Conservation (phyloP, 768 basidiomycete species). For the Boletus vinaceobasis region DNA sequence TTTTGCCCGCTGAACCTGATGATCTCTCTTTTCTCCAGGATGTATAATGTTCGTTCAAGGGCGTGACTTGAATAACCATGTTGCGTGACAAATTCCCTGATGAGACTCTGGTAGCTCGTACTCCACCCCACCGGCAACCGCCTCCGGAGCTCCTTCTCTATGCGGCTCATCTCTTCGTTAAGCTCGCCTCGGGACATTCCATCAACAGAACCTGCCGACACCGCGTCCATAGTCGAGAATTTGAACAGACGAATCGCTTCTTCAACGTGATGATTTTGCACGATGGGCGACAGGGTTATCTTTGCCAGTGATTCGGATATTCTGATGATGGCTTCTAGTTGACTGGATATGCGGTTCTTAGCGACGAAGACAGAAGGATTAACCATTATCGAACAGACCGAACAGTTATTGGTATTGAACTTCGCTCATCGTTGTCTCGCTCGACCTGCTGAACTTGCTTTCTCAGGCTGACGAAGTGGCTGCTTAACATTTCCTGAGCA, state of each 20-base stretch:
- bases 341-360: slow-evolving; percentile 38
- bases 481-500: slow-evolving; percentile 93
- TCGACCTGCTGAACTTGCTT: slow-evolving; percentile 96
- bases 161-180: slow-evolving; percentile 88
- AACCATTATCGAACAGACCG: slow-evolving; percentile 54
- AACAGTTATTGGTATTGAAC: slow-evolving; percentile 96
- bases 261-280: slow-evolving; percentile 92
- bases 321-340: slow-evolving; percentile 98
- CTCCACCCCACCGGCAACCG: slow-evolving; percentile 93
- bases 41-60: slow-evolving; percentile 84
- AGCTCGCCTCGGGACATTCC: slow-evolving; percentile 88
- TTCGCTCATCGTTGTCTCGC: slow-evolving; percentile 93
- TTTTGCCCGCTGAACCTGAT: slow-evolving; percentile 67
- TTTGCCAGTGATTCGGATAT: slow-evolving; percentile 98
- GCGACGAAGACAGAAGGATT: not conserved
- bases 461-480: slow-evolving; percentile 89
- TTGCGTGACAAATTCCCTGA: slow-evolving; percentile 89
- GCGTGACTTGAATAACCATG: slow-evolving; percentile 90
- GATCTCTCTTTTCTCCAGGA: slow-evolving; percentile 95
- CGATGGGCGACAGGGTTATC: slow-evolving; percentile 81
- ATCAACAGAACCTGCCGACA: slow-evolving; percentile 89
- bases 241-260: slow-evolving; percentile 98
- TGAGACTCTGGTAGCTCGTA: slow-evolving; percentile 90
- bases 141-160: slow-evolving; percentile 82
- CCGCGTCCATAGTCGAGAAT: slow-evolving; percentile 98